Base-by-base conservation (phyloP, 805 yeast genomes). In the Candida tammaniensis region DNA sequence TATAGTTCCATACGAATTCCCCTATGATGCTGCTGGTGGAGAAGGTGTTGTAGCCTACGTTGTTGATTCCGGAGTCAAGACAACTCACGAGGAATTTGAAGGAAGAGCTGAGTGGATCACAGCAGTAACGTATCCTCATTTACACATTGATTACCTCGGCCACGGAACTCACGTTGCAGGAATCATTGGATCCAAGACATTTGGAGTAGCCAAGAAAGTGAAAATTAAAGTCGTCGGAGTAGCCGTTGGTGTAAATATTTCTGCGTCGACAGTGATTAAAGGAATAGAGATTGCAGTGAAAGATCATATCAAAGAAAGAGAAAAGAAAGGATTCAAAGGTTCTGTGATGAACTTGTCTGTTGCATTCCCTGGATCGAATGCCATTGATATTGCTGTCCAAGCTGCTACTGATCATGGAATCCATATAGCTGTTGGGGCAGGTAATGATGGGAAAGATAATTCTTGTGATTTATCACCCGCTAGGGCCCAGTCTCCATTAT, bases 391-490 rank as follows among this genome's bases (percentile, higher is more conserved):
- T 14, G 96, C 96, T 0, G 74, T 88, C 6, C 72, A 74, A 38
- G 88, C 87, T 2, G 94, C 95, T 0, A 70, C 69, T 7, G 73
- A 78, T 13, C 70, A 84, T 0, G 96, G 96, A 0, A 52, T 88
- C 23, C 70, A 82, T 1, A 61, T 84, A 17, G 84, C 82, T 14
- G 87, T 72, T 4, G 96, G 96, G 0, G 96, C 96, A 0, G 98
- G 98, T 1, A 89, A 89, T 55, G 70, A 81, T 17, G n/a, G n/a
- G n/a, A 78, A 80, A 44, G 55, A 74, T 13, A 78, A 86, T 52
- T 95, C 97, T 0, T 89, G 97, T 49, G 55, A 67, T 38, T 75
- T 80, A n/a, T 85, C 94, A 36, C 97, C 97, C 0, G 94, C 95
- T 1, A 82, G 91, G 22, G 82, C 91, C 1, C 62, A 61, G 1